phyloP scores from a whole-genome alignment of 768 basidiomycete genomes.

The Agaricus sinodeliciosus region DNA sequence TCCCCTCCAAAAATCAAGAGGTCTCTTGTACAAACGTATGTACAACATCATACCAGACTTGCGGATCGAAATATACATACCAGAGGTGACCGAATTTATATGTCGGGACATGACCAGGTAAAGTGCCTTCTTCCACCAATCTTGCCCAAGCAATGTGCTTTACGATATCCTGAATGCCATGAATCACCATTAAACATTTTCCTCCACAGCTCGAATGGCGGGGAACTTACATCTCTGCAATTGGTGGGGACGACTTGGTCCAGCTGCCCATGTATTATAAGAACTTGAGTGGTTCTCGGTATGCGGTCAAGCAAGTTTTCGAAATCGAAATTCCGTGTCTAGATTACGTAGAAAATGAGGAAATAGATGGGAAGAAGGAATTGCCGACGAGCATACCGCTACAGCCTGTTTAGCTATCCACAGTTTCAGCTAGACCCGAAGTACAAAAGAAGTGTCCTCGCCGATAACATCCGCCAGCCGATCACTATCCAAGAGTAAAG shows the following conservation, averaged over 20 bases:
- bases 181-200: background rate
- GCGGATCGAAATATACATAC: constrained; percentile 40
- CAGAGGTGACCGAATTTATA: constrained; percentile 37
- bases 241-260: constrained; percentile 29
- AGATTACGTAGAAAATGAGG: background rate
- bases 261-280: constrained; percentile 34
- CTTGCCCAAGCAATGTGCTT: constrained; percentile 31
- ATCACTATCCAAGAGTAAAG: constrained; percentile 12
- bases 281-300: constrained; percentile 26
- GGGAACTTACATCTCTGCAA: background rate
- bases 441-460: constrained; percentile 4
- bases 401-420: constrained; percentile 20
- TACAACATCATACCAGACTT: constrained; percentile 34
- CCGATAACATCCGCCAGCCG: constrained; percentile 22
- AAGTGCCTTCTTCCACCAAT: constrained; percentile 25
- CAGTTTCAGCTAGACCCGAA: background rate
- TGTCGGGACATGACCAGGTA: constrained; percentile 28
- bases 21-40: constrained; percentile 22
- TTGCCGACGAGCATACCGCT: constrained; percentile 18
- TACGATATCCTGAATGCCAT: constrained; percentile 22
- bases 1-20: background rate
- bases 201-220: background rate
- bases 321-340: constrained; percentile 28
- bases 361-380: background rate
- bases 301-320: constrained; percentile 21